phyloP scores from a whole-genome alignment of 495 filamentous ascomycete genomes.

The Friedmanniomyces endolithicus region DNA sequence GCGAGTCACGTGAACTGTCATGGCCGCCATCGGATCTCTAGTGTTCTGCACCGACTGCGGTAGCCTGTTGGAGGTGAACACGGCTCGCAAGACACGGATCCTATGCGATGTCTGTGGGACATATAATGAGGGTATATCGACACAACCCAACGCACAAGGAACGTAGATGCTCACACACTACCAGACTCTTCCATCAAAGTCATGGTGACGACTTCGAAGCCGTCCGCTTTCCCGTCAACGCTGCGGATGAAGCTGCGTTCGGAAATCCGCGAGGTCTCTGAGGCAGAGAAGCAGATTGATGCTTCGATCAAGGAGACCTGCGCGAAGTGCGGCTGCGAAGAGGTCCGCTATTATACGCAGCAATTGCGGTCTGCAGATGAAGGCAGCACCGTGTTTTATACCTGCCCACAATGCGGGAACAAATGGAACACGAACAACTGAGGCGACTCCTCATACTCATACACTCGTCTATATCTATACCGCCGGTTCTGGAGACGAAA shows the following conservation, averaged over 20 bases:
- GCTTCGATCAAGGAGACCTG: slow-evolving; percentile 60
- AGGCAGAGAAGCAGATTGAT: slow-evolving; percentile 66
- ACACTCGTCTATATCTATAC: background rate
- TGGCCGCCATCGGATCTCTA: slow-evolving; percentile 80
- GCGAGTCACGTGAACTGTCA: slow-evolving; percentile 27
- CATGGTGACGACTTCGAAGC: slow-evolving; percentile 71
- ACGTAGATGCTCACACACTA: background rate
- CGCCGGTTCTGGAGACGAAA: background rate
- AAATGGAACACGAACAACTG: slow-evolving; percentile 56
- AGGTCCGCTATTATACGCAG: slow-evolving; percentile 73
- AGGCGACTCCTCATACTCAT: slow-evolving; percentile 10
- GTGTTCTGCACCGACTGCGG: slow-evolving; percentile 83
- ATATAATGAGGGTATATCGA: slow-evolving; percentile 61
- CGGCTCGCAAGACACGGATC: slow-evolving; percentile 62
- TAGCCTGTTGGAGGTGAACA: slow-evolving; percentile 70
- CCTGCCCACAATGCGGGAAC: slow-evolving; percentile 64
- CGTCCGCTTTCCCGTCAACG: slow-evolving; percentile 74
- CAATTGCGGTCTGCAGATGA: slow-evolving; percentile 91
- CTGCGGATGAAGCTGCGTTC: slow-evolving; percentile 67
- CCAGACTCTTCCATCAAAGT: slow-evolving; percentile 70
- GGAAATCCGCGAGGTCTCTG: slow-evolving; percentile 67
- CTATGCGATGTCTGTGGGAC: slow-evolving; percentile 76
- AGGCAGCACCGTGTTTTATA: slow-evolving; percentile 82
- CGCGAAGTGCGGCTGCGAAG: slow-evolving; percentile 63
- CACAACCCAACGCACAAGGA: background rate